Evolutionary conservation across 2,329 filamentous ascomycete genomes (phyloP).

Genomic region (Epichloe sp.): DNA sequence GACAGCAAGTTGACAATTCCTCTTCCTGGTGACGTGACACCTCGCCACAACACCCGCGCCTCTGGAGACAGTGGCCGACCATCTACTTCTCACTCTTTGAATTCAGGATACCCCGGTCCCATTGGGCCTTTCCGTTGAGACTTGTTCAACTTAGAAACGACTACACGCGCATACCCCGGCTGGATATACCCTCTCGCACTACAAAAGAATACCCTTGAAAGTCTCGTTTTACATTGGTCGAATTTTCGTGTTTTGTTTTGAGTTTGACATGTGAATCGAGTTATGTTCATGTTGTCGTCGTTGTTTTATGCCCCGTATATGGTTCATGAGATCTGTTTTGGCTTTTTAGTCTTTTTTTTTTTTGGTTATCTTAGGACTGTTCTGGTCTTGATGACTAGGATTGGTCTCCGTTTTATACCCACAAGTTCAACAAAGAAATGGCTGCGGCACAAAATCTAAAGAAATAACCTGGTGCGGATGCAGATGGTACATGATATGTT

Average conservation of each 20-base stretch:
- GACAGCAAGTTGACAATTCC: slow-evolving; percentile 51
- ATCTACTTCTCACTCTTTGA: slow-evolving; percentile 87
- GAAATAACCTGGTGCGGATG: slow-evolving; percentile 19
- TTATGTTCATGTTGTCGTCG: slow-evolving; percentile 7
- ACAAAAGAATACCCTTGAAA: slow-evolving; percentile 41
- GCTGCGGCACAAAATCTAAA: slow-evolving; percentile 15
- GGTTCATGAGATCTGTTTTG: slow-evolving; percentile 6
- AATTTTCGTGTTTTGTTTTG: background rate
- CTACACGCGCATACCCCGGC: slow-evolving; percentile 45
- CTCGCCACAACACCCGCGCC: slow-evolving; percentile 69
- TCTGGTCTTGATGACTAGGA: slow-evolving; percentile 21
- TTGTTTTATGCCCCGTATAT: slow-evolving; percentile 4
- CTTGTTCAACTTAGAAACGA: slow-evolving; percentile 29
- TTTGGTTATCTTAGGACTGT: slow-evolving; percentile 11
- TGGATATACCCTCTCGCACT: slow-evolving; percentile 52
- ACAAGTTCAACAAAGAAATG: slow-evolving; percentile 16
- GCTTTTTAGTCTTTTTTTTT: slow-evolving; percentile 1
- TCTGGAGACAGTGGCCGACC: slow-evolving; percentile 86
- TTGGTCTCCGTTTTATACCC: slow-evolving; percentile 22
- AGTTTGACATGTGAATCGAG: background rate
- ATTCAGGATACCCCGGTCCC: slow-evolving; percentile 90
- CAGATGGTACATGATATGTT: slow-evolving; percentile 1
- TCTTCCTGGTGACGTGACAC: slow-evolving; percentile 68
- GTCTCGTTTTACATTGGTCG: slow-evolving; percentile 10
- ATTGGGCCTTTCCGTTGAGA: slow-evolving; percentile 86